Percentiles rank a stretch among this genome's conserved stretches.
Conservation (phyloP, 371 early-diverging fungal genomes). For the Coemansia sp. region DNA sequence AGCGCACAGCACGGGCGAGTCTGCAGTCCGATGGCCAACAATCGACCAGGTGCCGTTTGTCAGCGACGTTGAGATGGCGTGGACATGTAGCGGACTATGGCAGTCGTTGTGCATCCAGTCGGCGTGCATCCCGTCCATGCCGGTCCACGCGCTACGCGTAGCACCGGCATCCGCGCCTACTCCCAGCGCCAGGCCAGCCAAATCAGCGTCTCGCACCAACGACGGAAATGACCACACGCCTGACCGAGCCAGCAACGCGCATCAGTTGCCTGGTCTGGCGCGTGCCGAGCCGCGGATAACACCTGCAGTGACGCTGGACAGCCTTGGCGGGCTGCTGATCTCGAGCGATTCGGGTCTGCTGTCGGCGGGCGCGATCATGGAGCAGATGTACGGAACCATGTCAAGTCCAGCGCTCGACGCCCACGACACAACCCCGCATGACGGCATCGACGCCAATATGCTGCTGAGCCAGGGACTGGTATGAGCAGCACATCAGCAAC, state of each 20-base stretch:
- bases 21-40: conserved; percentile 2
- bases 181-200: not conserved
- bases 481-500: too few relatives aligned
- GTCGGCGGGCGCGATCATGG: conserved; percentile 13
- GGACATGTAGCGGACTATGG: conserved; percentile 30
- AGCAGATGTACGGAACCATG: conserved; percentile 12
- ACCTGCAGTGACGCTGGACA: not conserved
- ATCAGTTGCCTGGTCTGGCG: not conserved
- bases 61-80: conserved; percentile 16
- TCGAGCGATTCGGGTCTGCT: conserved; percentile 4
- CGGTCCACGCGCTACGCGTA: conserved; percentile 7
- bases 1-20: not conserved
- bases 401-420: conserved; percentile 1
- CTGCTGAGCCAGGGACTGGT: not conserved
- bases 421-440: not conserved
- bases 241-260: not conserved
- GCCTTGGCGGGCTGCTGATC: conserved; percentile 16
- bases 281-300: not conserved
- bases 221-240: not conserved
- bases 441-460: conserved; percentile 11
- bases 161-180: not conserved
- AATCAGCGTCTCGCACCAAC: not conserved
- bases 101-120: conserved; percentile 19
- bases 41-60: conserved; percentile 24
- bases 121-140: conserved; percentile 15